Evolutionary conservation across 345 rosid species (phyloP).

Genomic region (Arabidopsis thaliana): TAIR10.1 NC_003076.8:5000501-5001000

Average conservation of each 20-base stretch:
- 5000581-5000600: conserved; percentile 5
- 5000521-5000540: conserved; percentile 4
- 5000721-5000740: conserved; percentile 94
- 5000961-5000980: conserved; percentile 89
- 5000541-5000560: conserved; percentile 5
- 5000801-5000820: conserved; percentile 67
- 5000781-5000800: conserved; percentile 98
- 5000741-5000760: conserved; percentile 94
- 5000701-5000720: conserved; percentile 64
- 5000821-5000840: conserved; percentile 47
- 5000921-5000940: conserved; percentile 51
- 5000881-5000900: conserved; percentile 58
- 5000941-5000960: conserved; percentile 85
- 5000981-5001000: conserved; percentile 73
- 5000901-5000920: conserved; percentile 42
- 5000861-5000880: conserved; percentile 77
- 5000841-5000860: conserved; percentile 63
- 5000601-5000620: conserved; percentile 13
- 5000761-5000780: conserved; percentile 94
- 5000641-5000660: background rate
- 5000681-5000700: background rate
- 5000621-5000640: conserved; percentile 11
- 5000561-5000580: background rate
- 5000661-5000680: conserved; percentile 10
- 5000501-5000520: conserved; percentile 25